Evolutionary conservation across 2,329 filamentous ascomycete genomes (phyloP), one percentile per base, ranked within the genome.

Genomic region (Pyricularia grisea): DNA sequence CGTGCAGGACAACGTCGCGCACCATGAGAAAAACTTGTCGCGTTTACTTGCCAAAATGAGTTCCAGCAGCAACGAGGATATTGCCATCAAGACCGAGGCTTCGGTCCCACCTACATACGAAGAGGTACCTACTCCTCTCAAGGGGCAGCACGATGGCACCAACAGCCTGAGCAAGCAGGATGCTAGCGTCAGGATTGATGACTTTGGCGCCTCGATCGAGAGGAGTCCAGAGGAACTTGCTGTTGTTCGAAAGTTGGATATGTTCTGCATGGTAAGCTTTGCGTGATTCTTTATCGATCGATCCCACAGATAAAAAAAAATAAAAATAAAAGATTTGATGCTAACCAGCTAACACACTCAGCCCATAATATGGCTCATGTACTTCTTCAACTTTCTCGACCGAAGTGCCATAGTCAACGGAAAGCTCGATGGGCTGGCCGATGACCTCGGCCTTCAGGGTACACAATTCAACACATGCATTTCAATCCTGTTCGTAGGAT

Each of bases 351-450:
- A 27, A 23, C 9, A 33, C 10, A 33, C 33, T 27, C 14, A 67
- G 66, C 66, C 66, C 4, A 67, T 60, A 9, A 28, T 67, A 17
- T 67, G 42, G 25, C 36, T 88, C 68, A 87, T 88, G 82, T 89
- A 88, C 72, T 85, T 89, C 71, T 77, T 89, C 77, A 89, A 89
- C 73, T 89, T 88, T 75, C 76, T 89, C 65, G 85, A 77, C 36
- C 72, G 75, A 0, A 77, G 76, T 28, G 75, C 74, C 11, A 70
- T 77, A 7, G 74, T 76, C 0, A 72, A 76, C 17, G 82, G 80
- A 1, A 75, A 77, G 68, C 73, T 85, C 33, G 79, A 80, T 7
- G 81, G 80, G 4, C 75, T 85, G n/a, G 78, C 80, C 64, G 74
- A 77, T 0, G 83, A 84, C 55, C 72, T 84, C 27, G 74, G 75